Conservation (phyloP, 768 basidiomycete genomes). For the Roridomyces roridus region DNA sequence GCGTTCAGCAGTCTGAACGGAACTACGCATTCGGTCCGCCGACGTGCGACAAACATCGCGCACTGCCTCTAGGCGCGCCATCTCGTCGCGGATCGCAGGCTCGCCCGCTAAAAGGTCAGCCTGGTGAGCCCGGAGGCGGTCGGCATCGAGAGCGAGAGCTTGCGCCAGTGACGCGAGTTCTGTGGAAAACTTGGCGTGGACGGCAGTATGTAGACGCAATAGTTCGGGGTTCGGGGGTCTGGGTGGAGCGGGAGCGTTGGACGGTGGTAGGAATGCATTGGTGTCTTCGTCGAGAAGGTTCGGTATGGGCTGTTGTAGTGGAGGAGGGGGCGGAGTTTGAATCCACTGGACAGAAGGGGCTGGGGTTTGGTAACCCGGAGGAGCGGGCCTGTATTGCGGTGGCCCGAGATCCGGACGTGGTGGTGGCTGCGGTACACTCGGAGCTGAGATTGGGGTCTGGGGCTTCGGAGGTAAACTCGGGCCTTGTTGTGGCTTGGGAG, state of each 20-base stretch:
- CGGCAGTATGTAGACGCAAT: conserved; percentile 75
- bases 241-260: conserved; percentile 58
- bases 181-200: conserved; percentile 76
- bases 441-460: conserved; percentile 34
- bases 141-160: conserved; percentile 67
- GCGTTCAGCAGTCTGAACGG: conserved; percentile 71
- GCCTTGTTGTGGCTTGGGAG: conserved; percentile 16
- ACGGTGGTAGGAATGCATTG: conserved; percentile 25
- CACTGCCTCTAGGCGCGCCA: conserved; percentile 92
- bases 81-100: conserved; percentile 96
- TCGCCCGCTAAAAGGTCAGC: conserved; percentile 86
- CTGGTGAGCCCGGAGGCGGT: conserved; percentile 81
- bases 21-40: conserved; percentile 64
- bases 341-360: conserved; percentile 27
- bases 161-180: conserved; percentile 76
- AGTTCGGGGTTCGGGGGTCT: conserved; percentile 92
- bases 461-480: conserved; percentile 12
- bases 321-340: conserved; percentile 27
- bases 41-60: conserved; percentile 88
- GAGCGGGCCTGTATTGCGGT: conserved; percentile 22
- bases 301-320: conserved; percentile 35
- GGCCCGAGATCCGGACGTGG: conserved; percentile 22
- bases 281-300: conserved; percentile 73
- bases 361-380: conserved; percentile 23
- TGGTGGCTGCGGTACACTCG: conserved; percentile 33